Base-by-base conservation (phyloP, 1,284 basidiomycete species). In the Ustilago crameri region DNA sequence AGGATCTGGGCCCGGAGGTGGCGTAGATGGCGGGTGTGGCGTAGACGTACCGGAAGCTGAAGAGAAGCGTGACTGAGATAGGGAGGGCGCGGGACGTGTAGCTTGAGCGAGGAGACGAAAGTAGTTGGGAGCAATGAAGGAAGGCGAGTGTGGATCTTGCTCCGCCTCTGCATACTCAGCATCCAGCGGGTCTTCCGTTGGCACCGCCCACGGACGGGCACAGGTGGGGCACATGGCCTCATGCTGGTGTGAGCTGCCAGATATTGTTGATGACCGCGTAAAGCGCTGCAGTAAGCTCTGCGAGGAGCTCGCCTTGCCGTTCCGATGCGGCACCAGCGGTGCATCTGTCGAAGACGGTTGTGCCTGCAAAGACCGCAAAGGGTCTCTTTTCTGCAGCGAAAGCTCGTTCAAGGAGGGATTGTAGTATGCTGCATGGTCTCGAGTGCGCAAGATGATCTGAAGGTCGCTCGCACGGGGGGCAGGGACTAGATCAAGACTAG, bases 381-480 rank as follows among this genome's bases (percentile, higher is more conserved):
- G n/a, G n/a, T 20, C 27, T 30, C 8, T 40, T 20, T 48, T 57
- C 24, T 75, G 71, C 9, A 80, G 53, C 9, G 64, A 71, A 1
- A 80, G 50, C 58, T 71, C 54, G 20, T 71, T 71, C 4, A 63
- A 64, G 1, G 34, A 26, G 2, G 74, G 60, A 51, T 80, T 61
- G 46, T 78, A 79, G 32, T 74, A 60, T 9, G 77, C 79, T 9
- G 74, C 60, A 35, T 79, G 77, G 17, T 71, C 50, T 17, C 64
- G 51, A 26, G 76, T 78, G 12, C 79, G 62, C 12, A 80, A 50
- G 8, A 80, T 68, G 38, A 80, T 66, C 42, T 80, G 79, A 7
- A 76, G 51, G 24, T 77, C 72, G 46, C 57, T 59, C 7, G 62
- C 40, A 5, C 52, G 59, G 22, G 47, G 59, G 24, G 68, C 55